Evolutionary conservation across 1,284 basidiomycete genomes (phyloP), one percentile per base, ranked within the genome.

Genomic region (Cutaneotrichosporon cyanovorans): DNA sequence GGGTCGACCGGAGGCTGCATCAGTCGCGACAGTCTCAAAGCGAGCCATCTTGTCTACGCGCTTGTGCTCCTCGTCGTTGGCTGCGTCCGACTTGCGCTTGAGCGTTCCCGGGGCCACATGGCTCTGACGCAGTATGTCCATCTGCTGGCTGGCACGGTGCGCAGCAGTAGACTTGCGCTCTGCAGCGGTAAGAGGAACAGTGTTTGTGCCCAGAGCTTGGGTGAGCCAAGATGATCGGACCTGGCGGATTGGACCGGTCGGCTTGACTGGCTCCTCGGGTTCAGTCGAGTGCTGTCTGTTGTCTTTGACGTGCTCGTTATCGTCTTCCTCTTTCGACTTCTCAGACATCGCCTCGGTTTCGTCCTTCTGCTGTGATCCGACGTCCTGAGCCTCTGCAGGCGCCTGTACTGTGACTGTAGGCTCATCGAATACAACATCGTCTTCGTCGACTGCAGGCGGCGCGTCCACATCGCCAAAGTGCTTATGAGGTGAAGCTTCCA

Each of bases 161-260:
- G 25, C 25, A 7, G 31, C 31, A 22, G 19, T 9, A n/a, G 41
- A 41, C 40, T 41, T 41, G 43, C 46, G 40, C 35, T 42, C 28
- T 18, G 36, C 18, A 6, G 19, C 21, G 18, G 36, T 18, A 21
- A 20, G 36, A 21, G 44, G 46, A 18, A 32, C 53, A 10, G 62
- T 46, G 37, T 54, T 60, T 19, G 57, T 53, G 6, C 63, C 66
- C 18, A 68, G 63, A 16, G 66, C 69, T 53, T 66, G 65, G 45
- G 45, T 59, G 15, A 69, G 62, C 69, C 66, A 69, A 2, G 69
- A 71, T 6, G 61, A 66, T 37, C 65, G 64, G 39, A 66, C 65
- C 50, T 62, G 60, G 7, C 58, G 57, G 2, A 55, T 40, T 2
- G 63, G 18, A 56, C 14, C 15, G 22, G 41, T 22, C n/a, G 19